Conservation (phyloP, 2,329 filamentous ascomycete genomes). For the Rhynchosporium agropyri region DNA sequence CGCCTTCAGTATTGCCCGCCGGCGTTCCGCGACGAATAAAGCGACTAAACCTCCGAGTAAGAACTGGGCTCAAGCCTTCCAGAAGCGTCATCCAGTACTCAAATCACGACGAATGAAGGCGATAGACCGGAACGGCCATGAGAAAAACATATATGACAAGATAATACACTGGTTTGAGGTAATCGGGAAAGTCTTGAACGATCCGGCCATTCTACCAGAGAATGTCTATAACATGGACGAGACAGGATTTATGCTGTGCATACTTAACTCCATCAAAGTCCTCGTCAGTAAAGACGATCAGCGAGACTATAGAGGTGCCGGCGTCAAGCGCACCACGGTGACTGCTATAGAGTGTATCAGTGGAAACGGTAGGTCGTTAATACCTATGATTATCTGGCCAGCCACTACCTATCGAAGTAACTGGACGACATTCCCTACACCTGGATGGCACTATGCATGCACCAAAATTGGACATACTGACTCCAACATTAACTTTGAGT, state of each 20-base stretch:
- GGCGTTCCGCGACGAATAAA: constrained; percentile 23
- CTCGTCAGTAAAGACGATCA: constrained; percentile 38
- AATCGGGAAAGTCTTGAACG: constrained; percentile 35
- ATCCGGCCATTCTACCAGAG: constrained; percentile 23
- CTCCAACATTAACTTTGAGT: constrained; percentile 44
- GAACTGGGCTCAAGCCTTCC: constrained; percentile 31
- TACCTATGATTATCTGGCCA: constrained; percentile 38
- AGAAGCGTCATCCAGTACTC: constrained; percentile 32
- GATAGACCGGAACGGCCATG: constrained; percentile 27
- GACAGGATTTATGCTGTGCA: constrained; percentile 37
- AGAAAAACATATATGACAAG: constrained; percentile 36
- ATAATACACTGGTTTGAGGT: constrained; percentile 42
- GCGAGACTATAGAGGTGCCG: constrained; percentile 36
- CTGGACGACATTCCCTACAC: constrained; percentile 37
- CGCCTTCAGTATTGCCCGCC: constrained; percentile 25
- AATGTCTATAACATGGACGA: constrained; percentile 36
- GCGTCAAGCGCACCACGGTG: constrained; percentile 35
- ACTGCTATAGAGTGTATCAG: constrained; percentile 28
- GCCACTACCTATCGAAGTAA: constrained; percentile 38
- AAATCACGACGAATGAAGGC: constrained; percentile 26
- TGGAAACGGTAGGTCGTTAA: constrained; percentile 36
- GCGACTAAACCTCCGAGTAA: constrained; percentile 25
- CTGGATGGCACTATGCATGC: constrained; percentile 38
- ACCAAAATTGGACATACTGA: constrained; percentile 38
- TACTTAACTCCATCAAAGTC: constrained; percentile 40